Evolutionary conservation across 106 monocot species (phyloP).

Genomic region (Dendrobium huoshanense): DNA sequence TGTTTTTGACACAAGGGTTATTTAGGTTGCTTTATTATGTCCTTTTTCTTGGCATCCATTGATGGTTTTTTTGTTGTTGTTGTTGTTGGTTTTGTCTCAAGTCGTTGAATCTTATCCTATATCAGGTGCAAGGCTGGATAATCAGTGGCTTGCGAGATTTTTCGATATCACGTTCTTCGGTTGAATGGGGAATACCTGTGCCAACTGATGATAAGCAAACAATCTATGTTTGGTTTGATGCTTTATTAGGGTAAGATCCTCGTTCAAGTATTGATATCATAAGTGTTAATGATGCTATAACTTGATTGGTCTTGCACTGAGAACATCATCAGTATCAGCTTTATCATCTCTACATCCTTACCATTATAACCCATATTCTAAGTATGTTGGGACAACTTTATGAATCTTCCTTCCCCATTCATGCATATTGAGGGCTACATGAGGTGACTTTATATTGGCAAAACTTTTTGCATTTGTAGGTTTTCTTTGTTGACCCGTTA

Average conservation of each 20-base stretch:
- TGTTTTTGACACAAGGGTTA: background rate
- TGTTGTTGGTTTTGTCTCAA: background rate
- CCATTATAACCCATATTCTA: background rate
- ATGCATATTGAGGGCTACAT: background rate
- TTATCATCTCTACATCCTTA: background rate
- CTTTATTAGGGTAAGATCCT: conserved; percentile 74
- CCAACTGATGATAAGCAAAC: conserved; percentile 88
- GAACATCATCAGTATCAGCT: background rate
- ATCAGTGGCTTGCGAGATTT: conserved; percentile 85
- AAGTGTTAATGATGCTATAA: background rate
- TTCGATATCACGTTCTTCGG: conserved; percentile 90
- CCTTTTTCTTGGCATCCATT: too few species aligned
- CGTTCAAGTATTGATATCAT: conserved; percentile 10
- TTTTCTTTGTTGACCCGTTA: background rate
- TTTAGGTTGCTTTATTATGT: too few species aligned
- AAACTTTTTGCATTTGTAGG: background rate
- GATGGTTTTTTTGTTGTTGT: background rate
- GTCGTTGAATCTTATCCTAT: background rate
- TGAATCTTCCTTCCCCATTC: background rate
- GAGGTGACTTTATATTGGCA: background rate
- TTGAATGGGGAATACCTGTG: conserved; percentile 97
- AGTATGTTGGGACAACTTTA: background rate
- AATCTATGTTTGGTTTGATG: conserved; percentile 99
- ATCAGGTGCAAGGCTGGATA: conserved; percentile 96
- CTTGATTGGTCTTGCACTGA: background rate